These are phyloP conservation scores for Xylaria sp. DNA, from an alignment of 2,329 filamentous ascomycete genomes.

Conservation along the genomic window DNA sequence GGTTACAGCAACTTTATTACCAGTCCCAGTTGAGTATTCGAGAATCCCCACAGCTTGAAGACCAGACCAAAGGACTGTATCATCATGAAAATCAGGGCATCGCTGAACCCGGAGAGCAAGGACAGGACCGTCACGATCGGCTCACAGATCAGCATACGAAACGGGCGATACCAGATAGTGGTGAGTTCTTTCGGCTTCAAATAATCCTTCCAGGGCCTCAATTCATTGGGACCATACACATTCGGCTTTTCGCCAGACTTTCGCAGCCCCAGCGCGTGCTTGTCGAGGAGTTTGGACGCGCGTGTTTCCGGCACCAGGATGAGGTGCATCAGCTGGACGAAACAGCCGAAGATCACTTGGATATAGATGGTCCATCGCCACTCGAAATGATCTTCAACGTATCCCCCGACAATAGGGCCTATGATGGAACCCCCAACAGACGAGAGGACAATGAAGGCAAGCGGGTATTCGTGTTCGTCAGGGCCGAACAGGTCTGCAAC, in stretches of 20 bases:
- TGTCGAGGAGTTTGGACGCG: slow-evolving; percentile 58
- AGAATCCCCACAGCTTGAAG: slow-evolving; percentile 62
- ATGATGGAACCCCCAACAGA: slow-evolving; percentile 59
- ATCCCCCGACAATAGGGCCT: slow-evolving; percentile 58
- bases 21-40: slow-evolving; percentile 37
- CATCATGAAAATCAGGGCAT: slow-evolving; percentile 69
- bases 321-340: slow-evolving; percentile 56
- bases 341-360: slow-evolving; percentile 58
- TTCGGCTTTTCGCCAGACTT: slow-evolving; percentile 47
- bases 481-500: slow-evolving; percentile 65
- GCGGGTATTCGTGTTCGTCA: slow-evolving; percentile 59
- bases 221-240: slow-evolving; percentile 51
- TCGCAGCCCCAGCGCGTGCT: slow-evolving; percentile 58
- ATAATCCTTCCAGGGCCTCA: slow-evolving; percentile 40
- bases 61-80: slow-evolving; percentile 64
- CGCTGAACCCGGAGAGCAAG: slow-evolving; percentile 62
- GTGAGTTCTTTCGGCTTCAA: slow-evolving; percentile 47
- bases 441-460: slow-evolving; percentile 62
- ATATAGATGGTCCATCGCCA: slow-evolving; percentile 68
- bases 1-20: slow-evolving; percentile 21
- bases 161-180: slow-evolving; percentile 62
- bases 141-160: slow-evolving; percentile 63
- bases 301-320: slow-evolving; percentile 62
- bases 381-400: slow-evolving; percentile 47
- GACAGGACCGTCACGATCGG: slow-evolving; percentile 64